A percentile compares a stretch with the other conserved stretches of the same genome.
These are phyloP conservation scores for Arthroderma sp. DNA, from an alignment of 2,329 filamentous ascomycete species.

Conservation along the genomic window DNA sequence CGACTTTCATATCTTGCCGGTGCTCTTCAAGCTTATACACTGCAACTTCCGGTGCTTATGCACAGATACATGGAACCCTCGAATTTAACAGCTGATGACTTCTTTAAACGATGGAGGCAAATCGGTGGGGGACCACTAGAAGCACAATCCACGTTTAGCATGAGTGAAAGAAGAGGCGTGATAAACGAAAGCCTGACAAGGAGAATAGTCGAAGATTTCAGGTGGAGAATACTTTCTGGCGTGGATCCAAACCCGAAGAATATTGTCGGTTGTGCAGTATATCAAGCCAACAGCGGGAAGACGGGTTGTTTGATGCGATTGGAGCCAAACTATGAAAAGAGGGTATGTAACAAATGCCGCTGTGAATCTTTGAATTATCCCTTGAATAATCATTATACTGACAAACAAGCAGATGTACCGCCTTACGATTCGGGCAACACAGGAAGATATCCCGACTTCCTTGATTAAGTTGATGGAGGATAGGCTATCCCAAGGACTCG, in stretches of 20 bases:
- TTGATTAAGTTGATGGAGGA: slow-evolving; percentile 81
- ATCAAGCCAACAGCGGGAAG: slow-evolving; percentile 67
- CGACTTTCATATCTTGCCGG: slow-evolving; percentile 90
- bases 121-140: slow-evolving; percentile 82
- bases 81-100: slow-evolving; percentile 75
- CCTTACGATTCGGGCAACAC: slow-evolving; percentile 83
- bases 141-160: slow-evolving; percentile 71
- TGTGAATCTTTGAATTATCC: not conserved
- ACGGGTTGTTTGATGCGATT: slow-evolving; percentile 85
- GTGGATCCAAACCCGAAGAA: slow-evolving; percentile 93
- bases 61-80: slow-evolving; percentile 97
- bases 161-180: slow-evolving; percentile 45
- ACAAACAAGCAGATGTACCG: slow-evolving; percentile 64
- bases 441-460: slow-evolving; percentile 70
- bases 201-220: slow-evolving; percentile 66
- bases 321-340: slow-evolving; percentile 84
- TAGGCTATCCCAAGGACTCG: slow-evolving; percentile 47
- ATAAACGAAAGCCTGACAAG: slow-evolving; percentile 60
- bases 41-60: slow-evolving; percentile 75
- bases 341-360: slow-evolving; percentile 46
- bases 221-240: slow-evolving; percentile 71
- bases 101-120: slow-evolving; percentile 99
- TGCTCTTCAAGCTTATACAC: slow-evolving; percentile 77
- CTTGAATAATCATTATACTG: slow-evolving; percentile 5
- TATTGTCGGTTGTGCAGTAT: slow-evolving; percentile 75